Percentiles rank a stretch among this genome's conserved stretches.
These are phyloP conservation scores for Lipomyces yarrowii DNA, from an alignment of 1,139 yeast species.

Conservation along the genomic window DNA sequence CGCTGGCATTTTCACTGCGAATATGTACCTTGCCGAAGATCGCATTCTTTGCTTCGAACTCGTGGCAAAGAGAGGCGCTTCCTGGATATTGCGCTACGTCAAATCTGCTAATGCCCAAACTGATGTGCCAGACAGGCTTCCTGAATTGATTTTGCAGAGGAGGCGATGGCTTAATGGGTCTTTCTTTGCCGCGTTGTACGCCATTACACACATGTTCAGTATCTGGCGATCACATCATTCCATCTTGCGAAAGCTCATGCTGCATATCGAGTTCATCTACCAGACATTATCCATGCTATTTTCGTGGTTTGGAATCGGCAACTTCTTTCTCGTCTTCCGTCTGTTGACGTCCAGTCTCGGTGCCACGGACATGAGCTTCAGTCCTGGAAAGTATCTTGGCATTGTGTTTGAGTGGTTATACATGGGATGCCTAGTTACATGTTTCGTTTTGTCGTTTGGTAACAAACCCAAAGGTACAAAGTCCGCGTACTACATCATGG, in stretches of 20 bases:
- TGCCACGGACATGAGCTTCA: slow-evolving; percentile 41
- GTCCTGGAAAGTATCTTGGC: slow-evolving; percentile 76
- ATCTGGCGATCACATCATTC: slow-evolving; percentile 74
- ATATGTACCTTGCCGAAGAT: slow-evolving; percentile 86
- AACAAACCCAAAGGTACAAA: slow-evolving; percentile 94
- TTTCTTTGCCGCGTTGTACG: slow-evolving; percentile 77
- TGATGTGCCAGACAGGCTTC: slow-evolving; percentile 75
- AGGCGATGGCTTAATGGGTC: slow-evolving; percentile 88
- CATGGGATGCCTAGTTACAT: slow-evolving; percentile 82
- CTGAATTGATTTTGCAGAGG: slow-evolving; percentile 75
- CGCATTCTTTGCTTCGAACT: slow-evolving; percentile 80
- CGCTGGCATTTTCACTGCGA: slow-evolving; percentile 76
- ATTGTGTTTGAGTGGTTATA: slow-evolving; percentile 88
- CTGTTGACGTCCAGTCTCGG: slow-evolving; percentile 39
- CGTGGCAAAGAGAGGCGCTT: slow-evolving; percentile 65
- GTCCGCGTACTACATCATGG: slow-evolving; percentile 77
- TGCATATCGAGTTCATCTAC: slow-evolving; percentile 71
- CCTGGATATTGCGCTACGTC: slow-evolving; percentile 71
- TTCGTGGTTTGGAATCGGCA: slow-evolving; percentile 79
- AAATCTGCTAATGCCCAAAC: slow-evolving; percentile 79
- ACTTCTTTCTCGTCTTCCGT: slow-evolving; percentile 73
- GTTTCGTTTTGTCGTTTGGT: slow-evolving; percentile 90
- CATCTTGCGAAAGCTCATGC: slow-evolving; percentile 58
- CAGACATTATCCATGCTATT: slow-evolving; percentile 66
- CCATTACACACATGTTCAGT: slow-evolving; percentile 69